Base-by-base conservation (phyloP, 1,284 basidiomycete genomes). In the Fomitopsis palustris region DNA sequence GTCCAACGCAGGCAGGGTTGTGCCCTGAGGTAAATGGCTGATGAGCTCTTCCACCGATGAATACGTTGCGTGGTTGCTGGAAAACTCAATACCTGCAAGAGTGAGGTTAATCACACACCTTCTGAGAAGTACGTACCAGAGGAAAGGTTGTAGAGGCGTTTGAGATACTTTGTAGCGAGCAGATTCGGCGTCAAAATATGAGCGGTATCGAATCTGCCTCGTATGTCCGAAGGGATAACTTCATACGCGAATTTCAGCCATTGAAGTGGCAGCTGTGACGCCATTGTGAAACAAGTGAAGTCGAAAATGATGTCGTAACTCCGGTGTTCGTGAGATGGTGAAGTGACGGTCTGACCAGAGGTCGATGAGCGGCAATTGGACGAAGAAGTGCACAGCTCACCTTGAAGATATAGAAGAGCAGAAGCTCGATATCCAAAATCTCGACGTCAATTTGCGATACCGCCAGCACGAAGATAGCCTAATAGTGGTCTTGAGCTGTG, bases 331-430 rank as follows among this genome's bases (percentile, higher is more conserved):
- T 85, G 81, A 12, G 70, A 72, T 16, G 81, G 70, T 10, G 77
- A 74, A 12, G 74, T 78, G 25, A 80, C 67, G 21, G 71, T 78
- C 77, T 80, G 4, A 12, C 43, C 21, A 54, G 29, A 47, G 54
- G 25, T 23, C 31, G 3, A 39, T 25, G 43, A 49, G 25, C 3
- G 25, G 19, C 8, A 27, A 43, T 4, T 33, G 3, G 17, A 21
- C 21, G 16, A 17, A 7, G 49, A 52, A 31, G 5, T 12, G 19
- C 35, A 65, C 16, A 21, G 10, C 77, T 59, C 57, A 87, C 92
- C 78, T 87, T 88, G 74, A 95, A 86, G 54, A 94, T 84, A 69
- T 93, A 85, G 71, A 86, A 92, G 72, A 95, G 86, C 39, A 98
- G 73, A 3, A 95, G 73, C 67, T 96, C 93, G 35, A 95, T 85